Evolutionary conservation across 2,329 filamentous ascomycete genomes (phyloP).

Genomic region (Fusarium sp.): DNA sequence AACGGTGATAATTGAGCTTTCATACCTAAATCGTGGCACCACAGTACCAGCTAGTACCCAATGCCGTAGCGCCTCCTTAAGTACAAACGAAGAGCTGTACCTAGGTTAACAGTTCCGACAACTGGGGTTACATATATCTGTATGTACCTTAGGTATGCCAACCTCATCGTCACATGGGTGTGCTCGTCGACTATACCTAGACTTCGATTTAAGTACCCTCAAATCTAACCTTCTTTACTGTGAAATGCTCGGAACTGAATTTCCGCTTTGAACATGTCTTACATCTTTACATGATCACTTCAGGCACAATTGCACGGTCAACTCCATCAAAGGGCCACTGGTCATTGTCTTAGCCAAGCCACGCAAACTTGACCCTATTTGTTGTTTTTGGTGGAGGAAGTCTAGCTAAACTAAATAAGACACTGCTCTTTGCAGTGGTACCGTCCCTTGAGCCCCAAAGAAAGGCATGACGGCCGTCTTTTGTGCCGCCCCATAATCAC

Average conservation of each 20-base stretch:
- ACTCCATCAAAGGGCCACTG: constrained; percentile 12
- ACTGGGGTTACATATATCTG: neutral
- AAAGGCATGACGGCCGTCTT: constrained; percentile 43
- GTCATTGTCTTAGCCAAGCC: constrained; percentile 40
- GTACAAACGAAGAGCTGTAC: neutral
- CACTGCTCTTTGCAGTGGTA: constrained; percentile 44
- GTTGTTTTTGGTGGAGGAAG: constrained; percentile 45
- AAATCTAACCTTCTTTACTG: neutral
- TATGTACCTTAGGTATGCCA: neutral
- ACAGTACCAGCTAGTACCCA: neutral
- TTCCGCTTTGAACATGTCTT: neutral
- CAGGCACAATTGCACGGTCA: neutral
- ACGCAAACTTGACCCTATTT: constrained; percentile 41
- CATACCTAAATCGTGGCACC: neutral
- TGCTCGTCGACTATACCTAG: neutral
- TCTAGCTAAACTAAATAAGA: constrained; percentile 49
- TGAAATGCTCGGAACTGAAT: neutral
- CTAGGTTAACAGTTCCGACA: neutral
- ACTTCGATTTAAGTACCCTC: neutral
- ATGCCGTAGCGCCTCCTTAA: neutral
- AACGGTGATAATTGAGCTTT: neutral
- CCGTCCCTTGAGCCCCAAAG: constrained; percentile 44
- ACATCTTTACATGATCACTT: neutral
- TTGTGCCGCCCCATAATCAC: constrained; percentile 46
- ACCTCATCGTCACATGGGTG: neutral